These are phyloP conservation scores for Cercospora sp. DNA, from an alignment of 2,329 filamentous ascomycete genomes.

Conservation along the genomic window DNA sequence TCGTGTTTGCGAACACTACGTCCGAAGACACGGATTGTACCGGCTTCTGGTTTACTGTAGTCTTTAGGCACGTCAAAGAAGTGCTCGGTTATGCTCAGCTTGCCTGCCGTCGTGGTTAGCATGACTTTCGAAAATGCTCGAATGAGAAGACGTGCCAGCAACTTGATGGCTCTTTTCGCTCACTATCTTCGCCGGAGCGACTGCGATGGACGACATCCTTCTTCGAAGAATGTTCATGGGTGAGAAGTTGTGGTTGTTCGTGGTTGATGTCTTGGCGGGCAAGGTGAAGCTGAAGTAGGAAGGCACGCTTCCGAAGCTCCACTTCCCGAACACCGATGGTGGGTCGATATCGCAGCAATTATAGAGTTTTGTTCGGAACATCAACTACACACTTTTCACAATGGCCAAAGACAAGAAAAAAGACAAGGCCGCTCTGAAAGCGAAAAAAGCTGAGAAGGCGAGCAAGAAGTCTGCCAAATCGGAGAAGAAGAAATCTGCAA, in stretches of 20 bases:
- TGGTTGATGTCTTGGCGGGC: not conserved
- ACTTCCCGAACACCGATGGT: conserved; percentile 2
- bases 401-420: conserved; percentile 55
- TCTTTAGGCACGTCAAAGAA: conserved; percentile 86
- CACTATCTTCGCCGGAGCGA: conserved; percentile 48
- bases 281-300: conserved; percentile 6
- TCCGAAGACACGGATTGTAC: conserved; percentile 72
- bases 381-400: conserved; percentile 30
- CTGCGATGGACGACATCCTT: conserved; percentile 38
- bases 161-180: conserved; percentile 49
- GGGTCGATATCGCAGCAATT: conserved; percentile 2
- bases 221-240: conserved; percentile 29
- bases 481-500: conserved; percentile 58
- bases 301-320: not conserved
- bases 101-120: conserved; percentile 54
- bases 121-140: not conserved
- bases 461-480: conserved; percentile 84
- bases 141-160: conserved; percentile 39
- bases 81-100: conserved; percentile 74
- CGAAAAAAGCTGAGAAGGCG: conserved; percentile 56
- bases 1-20: conserved; percentile 70
- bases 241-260: conserved; percentile 5
- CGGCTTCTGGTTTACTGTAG: conserved; percentile 62
- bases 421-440: conserved; percentile 36
- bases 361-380: not conserved